Conservation (phyloP, 192 early-diverging fungal genomes). For the Podila horticola region DNA sequence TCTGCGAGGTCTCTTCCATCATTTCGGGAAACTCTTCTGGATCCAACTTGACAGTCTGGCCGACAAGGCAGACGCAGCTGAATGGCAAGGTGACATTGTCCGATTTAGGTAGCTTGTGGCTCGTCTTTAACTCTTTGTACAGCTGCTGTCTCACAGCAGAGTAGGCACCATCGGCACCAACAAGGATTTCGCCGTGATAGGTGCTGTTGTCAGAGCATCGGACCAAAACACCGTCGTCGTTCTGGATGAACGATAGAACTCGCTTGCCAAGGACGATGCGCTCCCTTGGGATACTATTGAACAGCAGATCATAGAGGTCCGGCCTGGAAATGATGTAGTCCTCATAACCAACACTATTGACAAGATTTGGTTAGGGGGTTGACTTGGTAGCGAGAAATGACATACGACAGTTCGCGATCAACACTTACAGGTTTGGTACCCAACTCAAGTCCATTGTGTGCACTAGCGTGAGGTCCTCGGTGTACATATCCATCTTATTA, state of each 20-base stretch:
- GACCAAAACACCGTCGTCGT: constrained; percentile 13
- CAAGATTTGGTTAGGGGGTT: background rate
- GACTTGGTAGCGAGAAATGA: no score
- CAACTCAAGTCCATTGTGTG: no score
- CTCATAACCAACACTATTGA: no score
- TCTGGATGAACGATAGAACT: background rate
- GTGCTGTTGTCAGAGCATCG: constrained; percentile 17
- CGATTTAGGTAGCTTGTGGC: background rate
- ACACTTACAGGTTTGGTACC: no score
- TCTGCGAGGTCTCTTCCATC: background rate
- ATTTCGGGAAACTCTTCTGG: background rate
- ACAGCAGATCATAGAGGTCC: background rate
- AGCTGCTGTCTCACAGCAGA: constrained; percentile 16
- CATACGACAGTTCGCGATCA: no score
- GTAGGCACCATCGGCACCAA: constrained; percentile 44
- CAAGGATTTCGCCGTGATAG: constrained; percentile 35
- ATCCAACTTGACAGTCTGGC: background rate
- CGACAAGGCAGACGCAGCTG: no score
- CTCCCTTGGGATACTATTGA: background rate
- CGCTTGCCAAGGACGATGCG: constrained; percentile 7
- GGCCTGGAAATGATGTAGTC: background rate
- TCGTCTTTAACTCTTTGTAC: background rate
- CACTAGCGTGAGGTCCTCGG: no score
- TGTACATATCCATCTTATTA: no score
- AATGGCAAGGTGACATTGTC: background rate